phyloP scores from a whole-genome alignment of 2,329 filamentous ascomycete species.

The Phialophora expanda region DNA sequence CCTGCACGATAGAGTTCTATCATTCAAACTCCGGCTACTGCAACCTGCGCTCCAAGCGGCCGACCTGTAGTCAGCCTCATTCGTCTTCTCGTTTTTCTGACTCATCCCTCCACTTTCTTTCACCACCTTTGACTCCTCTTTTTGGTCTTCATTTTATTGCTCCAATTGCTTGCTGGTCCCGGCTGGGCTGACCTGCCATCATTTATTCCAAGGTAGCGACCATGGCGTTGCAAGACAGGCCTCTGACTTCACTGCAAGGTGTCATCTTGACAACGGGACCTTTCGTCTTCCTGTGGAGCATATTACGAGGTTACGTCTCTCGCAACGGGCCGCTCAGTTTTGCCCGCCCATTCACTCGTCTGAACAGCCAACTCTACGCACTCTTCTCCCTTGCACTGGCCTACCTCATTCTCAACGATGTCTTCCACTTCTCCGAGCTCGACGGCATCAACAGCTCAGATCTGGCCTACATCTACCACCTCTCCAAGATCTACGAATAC shows the following conservation, averaged over 20 bases:
- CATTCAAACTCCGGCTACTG: not conserved
- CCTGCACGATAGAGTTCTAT: not conserved
- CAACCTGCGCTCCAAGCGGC: not conserved
- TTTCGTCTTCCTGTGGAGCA: slow-evolving; percentile 33
- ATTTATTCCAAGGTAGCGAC: not conserved
- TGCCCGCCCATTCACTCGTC: slow-evolving; percentile 23
- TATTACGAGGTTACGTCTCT: slow-evolving; percentile 28
- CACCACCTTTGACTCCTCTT: not conserved
- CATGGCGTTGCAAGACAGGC: slow-evolving; percentile 16
- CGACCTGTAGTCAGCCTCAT: not conserved
- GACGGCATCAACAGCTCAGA: slow-evolving; percentile 9
- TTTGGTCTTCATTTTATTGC: not conserved
- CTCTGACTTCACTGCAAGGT: slow-evolving; percentile 31
- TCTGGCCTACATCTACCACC: slow-evolving; percentile 40
- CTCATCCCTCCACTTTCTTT: not conserved
- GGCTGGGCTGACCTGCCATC: not conserved
- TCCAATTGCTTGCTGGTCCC: not conserved
- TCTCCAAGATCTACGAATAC: slow-evolving; percentile 45
- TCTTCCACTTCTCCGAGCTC: slow-evolving; percentile 16
- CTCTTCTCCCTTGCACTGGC: slow-evolving; percentile 31
- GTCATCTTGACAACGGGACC: slow-evolving; percentile 31
- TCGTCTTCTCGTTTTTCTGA: not conserved
- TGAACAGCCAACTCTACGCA: slow-evolving; percentile 35
- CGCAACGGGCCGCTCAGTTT: slow-evolving; percentile 26
- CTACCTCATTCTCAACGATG: slow-evolving; percentile 25